Evolutionary conservation across 768 basidiomycete species (phyloP), one percentile per base, ranked within the genome.

Genomic region (Termitomyces sp.): DNA sequence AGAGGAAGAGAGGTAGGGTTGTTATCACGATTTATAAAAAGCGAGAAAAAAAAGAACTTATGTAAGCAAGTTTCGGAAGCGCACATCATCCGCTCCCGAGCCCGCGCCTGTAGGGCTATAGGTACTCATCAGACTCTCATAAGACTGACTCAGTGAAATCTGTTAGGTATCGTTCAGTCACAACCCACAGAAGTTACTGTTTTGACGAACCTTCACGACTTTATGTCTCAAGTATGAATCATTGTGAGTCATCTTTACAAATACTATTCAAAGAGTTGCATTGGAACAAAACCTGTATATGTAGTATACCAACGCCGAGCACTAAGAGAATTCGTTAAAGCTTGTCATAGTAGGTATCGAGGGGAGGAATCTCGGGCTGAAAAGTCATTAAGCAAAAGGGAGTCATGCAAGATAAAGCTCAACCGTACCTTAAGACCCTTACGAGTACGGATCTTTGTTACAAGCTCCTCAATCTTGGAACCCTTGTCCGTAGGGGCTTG

Each of bases 291-390:
- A 56, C 62, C 57, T 56, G 50, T 53, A 47, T 23, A 2, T 23
- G 21, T 23, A 42, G 21, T 51, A 55, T 26, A 30, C 42, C 30
- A 51, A 43, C 49, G 57, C 54, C 45, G 21, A 48, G 33, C 42
- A 33, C 47, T 35, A 9, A 37, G 35, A 15, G 17, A 5, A 50
- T 47, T 60, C 50, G 60, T 81, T 80, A 91, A 69, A 89, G 76
- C 79, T 94, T 96, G 84, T 96, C 94, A 78, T 95, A 94, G 78
- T 94, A 97, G 44, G 81, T 82, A 71, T 94, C 91, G 62, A 94
- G 81, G 53, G 89, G 50, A 41, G 94, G 94, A 55, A 95, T 87
- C 11, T 96, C 94, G 62, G 90, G 87, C 91, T 91, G 58, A 41
- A 62, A 43, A 14, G 12, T 1, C 33, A 21, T 28, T 57, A 19